phyloP scores from a whole-genome alignment of 1,284 basidiomycete species.

The Wolfiporia cocos region DNA sequence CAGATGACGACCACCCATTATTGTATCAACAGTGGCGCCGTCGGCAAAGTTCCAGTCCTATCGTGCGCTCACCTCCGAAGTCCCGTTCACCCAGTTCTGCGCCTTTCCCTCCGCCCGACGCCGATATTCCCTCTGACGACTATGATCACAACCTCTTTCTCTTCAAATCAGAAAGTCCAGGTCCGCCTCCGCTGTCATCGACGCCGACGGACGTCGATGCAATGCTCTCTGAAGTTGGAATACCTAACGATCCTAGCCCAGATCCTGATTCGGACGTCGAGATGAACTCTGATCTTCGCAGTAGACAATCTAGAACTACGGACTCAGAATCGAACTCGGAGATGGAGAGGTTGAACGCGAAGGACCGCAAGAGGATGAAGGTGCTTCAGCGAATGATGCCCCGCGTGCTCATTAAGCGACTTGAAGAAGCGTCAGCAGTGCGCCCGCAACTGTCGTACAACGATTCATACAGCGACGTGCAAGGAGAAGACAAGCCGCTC shows the following conservation, averaged over 20 bases:
- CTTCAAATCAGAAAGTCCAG: too few species aligned
- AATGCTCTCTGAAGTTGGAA: neutral
- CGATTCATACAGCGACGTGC: neutral
- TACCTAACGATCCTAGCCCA: neutral
- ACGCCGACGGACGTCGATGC: neutral
- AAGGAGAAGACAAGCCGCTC: slow-evolving; percentile 13
- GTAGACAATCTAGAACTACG: slow-evolving; percentile 1
- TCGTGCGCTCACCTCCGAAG: neutral
- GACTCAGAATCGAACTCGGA: slow-evolving; percentile 1
- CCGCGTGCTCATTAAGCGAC: slow-evolving; percentile 8
- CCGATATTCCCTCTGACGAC: neutral
- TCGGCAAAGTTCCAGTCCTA: slow-evolving; percentile 2
- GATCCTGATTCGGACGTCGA: neutral
- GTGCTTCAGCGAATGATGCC: slow-evolving; percentile 18
- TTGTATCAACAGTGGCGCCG: slow-evolving; percentile 2
- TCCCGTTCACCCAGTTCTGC: neutral
- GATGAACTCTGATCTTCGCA: neutral
- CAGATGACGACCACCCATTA: neutral
- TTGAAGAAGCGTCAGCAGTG: slow-evolving; percentile 4
- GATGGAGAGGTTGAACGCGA: slow-evolving; percentile 3
- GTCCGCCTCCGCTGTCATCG: slow-evolving; percentile 1
- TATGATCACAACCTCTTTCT: too few species aligned
- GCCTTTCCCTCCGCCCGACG: neutral
- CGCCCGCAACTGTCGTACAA: too few species aligned
- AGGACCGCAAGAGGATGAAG: slow-evolving; percentile 8